Percentiles rank a stretch among this genome's conserved stretches.
These are phyloP conservation scores for Blastobotrys serpentis DNA, from an alignment of 1,139 yeast genomes.

Conservation along the genomic window DNA sequence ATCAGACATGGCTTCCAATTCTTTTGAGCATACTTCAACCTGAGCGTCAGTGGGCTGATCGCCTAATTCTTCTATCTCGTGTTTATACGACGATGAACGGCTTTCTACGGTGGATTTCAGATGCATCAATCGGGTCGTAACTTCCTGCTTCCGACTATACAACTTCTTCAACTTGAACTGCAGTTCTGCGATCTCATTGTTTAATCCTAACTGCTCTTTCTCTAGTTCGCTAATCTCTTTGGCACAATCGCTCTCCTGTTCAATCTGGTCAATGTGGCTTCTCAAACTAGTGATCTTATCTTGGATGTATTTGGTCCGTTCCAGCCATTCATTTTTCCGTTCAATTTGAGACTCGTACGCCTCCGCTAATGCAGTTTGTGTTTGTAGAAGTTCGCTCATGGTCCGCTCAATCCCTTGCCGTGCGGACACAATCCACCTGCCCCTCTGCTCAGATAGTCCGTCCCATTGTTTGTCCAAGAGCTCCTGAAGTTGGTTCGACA, in stretches of 20 bases:
- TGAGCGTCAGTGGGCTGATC: conserved; percentile 11
- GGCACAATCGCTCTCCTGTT: conserved; percentile 20
- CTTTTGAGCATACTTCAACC: conserved; percentile 21
- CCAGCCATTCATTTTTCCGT: conserved; percentile 22
- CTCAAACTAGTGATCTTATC: conserved; percentile 18
- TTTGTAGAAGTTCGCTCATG: conserved; percentile 22
- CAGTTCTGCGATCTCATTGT: conserved; percentile 21
- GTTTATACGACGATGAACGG: conserved; percentile 20
- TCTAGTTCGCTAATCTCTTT: conserved; percentile 13
- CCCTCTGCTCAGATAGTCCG: conserved; percentile 24
- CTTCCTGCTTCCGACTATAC: conserved; percentile 16
- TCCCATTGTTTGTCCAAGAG: conserved; percentile 30
- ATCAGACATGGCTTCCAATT: conserved; percentile 26
- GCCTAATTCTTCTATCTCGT: conserved; percentile 17
- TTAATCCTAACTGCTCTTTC: conserved; percentile 16
- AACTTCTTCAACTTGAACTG: conserved; percentile 21
- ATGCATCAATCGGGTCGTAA: conserved; percentile 12
- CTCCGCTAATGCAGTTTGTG: conserved; percentile 21
- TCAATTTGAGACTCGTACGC: conserved; percentile 20
- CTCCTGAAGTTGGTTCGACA: conserved; percentile 24
- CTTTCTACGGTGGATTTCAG: conserved; percentile 22
- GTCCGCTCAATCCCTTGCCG: conserved; percentile 26
- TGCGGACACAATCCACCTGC: conserved; percentile 24
- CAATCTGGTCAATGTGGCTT: conserved; percentile 19
- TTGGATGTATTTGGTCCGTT: conserved; percentile 16